Evolutionary conservation across 257 asterid genomes (phyloP).

Genomic region (Perilla frutescens): DNA sequence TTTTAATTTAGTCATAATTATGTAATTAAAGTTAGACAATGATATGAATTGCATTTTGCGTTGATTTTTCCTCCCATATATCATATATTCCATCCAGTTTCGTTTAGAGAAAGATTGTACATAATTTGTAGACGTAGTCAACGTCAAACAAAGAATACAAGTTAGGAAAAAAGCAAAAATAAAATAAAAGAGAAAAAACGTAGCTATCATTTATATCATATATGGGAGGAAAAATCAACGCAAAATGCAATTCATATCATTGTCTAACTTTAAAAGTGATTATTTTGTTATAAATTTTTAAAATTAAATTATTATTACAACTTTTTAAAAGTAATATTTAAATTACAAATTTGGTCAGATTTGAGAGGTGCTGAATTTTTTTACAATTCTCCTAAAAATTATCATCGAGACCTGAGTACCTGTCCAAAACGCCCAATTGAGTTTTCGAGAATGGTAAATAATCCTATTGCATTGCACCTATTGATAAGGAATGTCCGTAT

Average conservation of each 20-base stretch:
- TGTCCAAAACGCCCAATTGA: neutral
- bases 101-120: neutral
- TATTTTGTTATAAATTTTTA: too few relatives aligned
- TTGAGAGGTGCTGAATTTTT: too few relatives aligned
- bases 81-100: neutral
- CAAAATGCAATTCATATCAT: neutral
- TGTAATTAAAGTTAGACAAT: neutral
- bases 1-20: too few relatives aligned
- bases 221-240: neutral
- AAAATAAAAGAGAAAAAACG: neutral
- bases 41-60: neutral
- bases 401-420: neutral
- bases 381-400: too few relatives aligned
- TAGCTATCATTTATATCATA: neutral
- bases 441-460: too few relatives aligned
- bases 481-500: too few relatives aligned
- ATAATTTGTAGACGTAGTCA: neutral
- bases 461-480: too few relatives aligned
- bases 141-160: slow-evolving; percentile 1
- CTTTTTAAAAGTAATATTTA: too few relatives aligned
- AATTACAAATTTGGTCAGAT: too few relatives aligned
- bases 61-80: neutral
- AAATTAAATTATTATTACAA: too few relatives aligned
- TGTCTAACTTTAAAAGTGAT: neutral
- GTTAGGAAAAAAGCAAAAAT: neutral